Percentiles rank a stretch among this genome's conserved stretches.
Conservation (phyloP, 202 grass and related monocot species). For the Bolboschoenoplectus hybrid region DNA sequence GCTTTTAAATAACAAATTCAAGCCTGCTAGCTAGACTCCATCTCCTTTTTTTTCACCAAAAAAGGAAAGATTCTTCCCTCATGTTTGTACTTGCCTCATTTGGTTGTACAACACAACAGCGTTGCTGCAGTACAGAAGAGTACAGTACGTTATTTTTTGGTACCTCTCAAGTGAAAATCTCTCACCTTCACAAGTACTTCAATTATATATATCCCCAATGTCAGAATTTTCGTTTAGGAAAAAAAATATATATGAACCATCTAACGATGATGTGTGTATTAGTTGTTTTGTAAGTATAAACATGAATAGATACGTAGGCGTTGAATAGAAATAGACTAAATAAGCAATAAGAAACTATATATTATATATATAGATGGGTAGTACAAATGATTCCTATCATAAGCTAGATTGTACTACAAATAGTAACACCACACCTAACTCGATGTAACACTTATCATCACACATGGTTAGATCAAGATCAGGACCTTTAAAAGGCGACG, state of each 20-base stretch:
- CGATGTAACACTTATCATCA: neutral
- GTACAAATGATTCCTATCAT: constrained; percentile 30
- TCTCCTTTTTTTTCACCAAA: neutral
- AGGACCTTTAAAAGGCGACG: neutral
- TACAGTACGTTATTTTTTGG: neutral
- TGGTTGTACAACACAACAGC: constrained; percentile 22
- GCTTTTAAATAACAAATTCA: neutral
- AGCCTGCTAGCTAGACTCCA: neutral
- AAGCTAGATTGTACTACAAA: constrained; percentile 29
- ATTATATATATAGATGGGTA: neutral
- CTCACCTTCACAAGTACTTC: neutral
- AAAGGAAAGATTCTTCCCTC: neutral
- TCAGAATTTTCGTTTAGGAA: too few relatives aligned
- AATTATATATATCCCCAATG: too few relatives aligned
- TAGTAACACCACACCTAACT: constrained; percentile 19
- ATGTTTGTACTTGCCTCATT: constrained; percentile 22
- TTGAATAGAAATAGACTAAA: neutral
- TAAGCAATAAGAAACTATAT: constrained; percentile 10
- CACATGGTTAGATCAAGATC: neutral
- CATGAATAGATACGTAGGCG: neutral
- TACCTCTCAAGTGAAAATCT: neutral
- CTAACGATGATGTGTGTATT: neutral
- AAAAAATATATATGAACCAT: neutral
- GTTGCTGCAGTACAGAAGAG: neutral
- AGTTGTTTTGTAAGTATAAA: neutral